Base-by-base conservation (phyloP, 768 basidiomycete genomes). In the Naganishia vaughanmartiniae region DNA sequence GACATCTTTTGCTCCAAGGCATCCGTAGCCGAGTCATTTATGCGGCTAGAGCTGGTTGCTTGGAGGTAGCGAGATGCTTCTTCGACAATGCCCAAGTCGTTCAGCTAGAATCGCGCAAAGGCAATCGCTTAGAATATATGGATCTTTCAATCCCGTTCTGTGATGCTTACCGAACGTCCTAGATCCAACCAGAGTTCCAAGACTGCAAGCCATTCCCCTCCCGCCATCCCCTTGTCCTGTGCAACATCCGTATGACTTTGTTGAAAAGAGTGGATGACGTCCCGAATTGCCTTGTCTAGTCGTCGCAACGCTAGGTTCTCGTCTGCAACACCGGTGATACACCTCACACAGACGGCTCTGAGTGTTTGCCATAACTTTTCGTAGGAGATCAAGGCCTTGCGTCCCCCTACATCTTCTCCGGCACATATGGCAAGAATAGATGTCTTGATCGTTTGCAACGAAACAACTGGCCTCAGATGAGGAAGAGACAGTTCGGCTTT, bases 151-250 rank as follows among this genome's bases (percentile, higher is more conserved):
- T 70, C 51, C 9, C 34, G 26, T 36, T 48, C 15, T 54, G 21
- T 6, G 12, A 19, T 33, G 19, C 48, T 21, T 67, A 80, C 77
- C 65, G 72, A 71, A 70, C 78, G 69, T 4, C 74, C 78, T 7
- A 80, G 26, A 34, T 70, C 71, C 15, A 76, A 72, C 79, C 78
- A 78, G 33, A 77, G 57, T 42, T 79, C 76, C 68, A 75, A 55
- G 26, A 80, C 54, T 2, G 45, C 69, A 24, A 69, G 36, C 79
- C 78, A 81, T 28, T 68, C 70, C 54, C 58, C 70, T 5, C 77
- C 76, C 19, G 60, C 4, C 60, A 63, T 63, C 24, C 26, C 42
- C 66, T 36, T 71, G 17, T 48, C 54, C 24, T 28, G 57, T 10
- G 15, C 36, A 9, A 3, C 36, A 30, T 33, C 24, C 36, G 31